Evolutionary conservation across 257 asterid species (phyloP).

Genomic region (Rubia yunnanensis): DNA sequence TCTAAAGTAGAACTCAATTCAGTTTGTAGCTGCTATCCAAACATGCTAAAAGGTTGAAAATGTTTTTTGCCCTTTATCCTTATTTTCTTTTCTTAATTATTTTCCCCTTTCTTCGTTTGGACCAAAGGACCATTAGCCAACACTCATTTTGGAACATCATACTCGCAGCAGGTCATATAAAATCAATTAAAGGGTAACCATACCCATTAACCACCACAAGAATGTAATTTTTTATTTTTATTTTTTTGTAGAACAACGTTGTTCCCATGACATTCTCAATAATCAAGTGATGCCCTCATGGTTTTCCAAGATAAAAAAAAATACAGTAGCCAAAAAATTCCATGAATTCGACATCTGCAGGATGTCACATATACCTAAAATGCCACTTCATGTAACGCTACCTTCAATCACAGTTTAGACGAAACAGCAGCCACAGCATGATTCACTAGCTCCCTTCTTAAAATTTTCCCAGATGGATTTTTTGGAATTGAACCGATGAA

Average conservation of each 20-base stretch:
- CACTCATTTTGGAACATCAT: too few species aligned
- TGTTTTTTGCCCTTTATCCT: too few species aligned
- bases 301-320: neutral
- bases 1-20: too few species aligned
- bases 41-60: too few species aligned
- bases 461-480: conserved; percentile 79
- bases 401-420: conserved; percentile 39
- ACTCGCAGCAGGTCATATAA: neutral
- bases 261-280: neutral
- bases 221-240: too few species aligned
- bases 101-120: too few species aligned
- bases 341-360: neutral
- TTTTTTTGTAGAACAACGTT: too few species aligned
- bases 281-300: neutral
- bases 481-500: conserved; percentile 65
- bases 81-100: too few species aligned
- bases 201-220: too few species aligned
- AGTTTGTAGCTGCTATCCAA: too few species aligned
- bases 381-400: neutral
- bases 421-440: conserved; percentile 37
- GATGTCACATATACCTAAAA: neutral
- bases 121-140: too few species aligned
- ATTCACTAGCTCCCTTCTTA: conserved; percentile 56
- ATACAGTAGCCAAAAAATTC: neutral
- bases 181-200: too few species aligned